Conservation (phyloP, 495 filamentous ascomycete genomes). For the Bacidia rubella region DNA sequence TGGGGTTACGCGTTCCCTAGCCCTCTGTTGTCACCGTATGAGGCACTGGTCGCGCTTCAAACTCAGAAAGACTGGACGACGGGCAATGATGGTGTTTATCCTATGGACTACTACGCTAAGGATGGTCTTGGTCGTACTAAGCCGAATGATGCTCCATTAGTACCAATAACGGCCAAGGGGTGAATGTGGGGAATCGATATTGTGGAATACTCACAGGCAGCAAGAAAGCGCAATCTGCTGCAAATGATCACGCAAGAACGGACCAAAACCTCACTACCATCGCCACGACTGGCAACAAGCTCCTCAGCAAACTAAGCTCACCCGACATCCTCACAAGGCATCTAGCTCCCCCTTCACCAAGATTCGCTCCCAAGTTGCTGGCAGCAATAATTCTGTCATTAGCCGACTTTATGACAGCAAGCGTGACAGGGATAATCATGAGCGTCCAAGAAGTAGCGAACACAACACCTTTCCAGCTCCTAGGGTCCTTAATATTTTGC, state of each 20-base stretch:
- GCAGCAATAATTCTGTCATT: slow-evolving; percentile 7
- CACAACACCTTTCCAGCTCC: slow-evolving; percentile 12
- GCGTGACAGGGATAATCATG: slow-evolving; percentile 25
- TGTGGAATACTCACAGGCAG: background rate
- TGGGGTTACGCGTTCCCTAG: slow-evolving; percentile 95
- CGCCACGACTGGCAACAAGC: background rate
- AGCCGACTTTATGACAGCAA: slow-evolving; percentile 25
- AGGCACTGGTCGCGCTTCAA: slow-evolving; percentile 78
- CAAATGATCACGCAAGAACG: background rate
- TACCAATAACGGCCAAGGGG: slow-evolving; percentile 9
- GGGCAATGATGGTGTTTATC: slow-evolving; percentile 61
- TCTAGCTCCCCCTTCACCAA: background rate
- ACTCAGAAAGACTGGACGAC: slow-evolving; percentile 62
- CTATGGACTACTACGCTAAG: slow-evolving; percentile 96
- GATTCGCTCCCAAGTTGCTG: background rate
- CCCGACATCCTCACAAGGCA: background rate
- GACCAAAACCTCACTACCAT: background rate
- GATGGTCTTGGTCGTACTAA: slow-evolving; percentile 78
- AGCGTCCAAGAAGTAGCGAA: slow-evolving; percentile 20
- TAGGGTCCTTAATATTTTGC: background rate
- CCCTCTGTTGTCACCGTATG: slow-evolving; percentile 84
- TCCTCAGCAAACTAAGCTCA: background rate
- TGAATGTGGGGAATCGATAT: background rate
- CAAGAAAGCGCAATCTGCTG: background rate
- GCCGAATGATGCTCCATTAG: slow-evolving; percentile 20